Conservation (phyloP, 164 flowering plant genomes). For the Macadamia tetraphylla region DNA sequence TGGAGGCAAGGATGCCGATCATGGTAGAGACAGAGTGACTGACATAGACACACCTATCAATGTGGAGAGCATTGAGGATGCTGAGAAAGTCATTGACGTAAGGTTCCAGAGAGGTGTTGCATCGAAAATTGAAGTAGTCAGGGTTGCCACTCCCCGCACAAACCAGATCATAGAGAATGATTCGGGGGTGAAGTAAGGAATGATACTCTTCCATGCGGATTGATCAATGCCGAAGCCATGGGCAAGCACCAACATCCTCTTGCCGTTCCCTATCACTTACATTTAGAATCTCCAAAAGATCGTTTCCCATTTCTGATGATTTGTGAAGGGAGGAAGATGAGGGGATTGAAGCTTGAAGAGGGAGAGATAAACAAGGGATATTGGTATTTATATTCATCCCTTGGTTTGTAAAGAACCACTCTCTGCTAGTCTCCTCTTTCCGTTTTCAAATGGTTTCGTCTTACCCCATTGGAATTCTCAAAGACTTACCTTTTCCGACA, state of each 20-base stretch:
- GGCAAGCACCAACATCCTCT: constrained; percentile 57
- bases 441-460: too few relatives aligned
- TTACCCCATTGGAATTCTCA: too few relatives aligned
- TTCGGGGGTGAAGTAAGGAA: constrained; percentile 56
- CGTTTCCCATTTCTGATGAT: constrained; percentile 25
- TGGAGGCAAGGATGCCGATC: constrained; percentile 83
- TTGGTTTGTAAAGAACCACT: too few relatives aligned
- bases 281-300: constrained; percentile 62
- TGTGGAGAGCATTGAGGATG: constrained; percentile 63
- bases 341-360: too few relatives aligned
- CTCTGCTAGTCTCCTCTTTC: too few relatives aligned
- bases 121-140: constrained; percentile 66
- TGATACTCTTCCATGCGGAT: constrained; percentile 83
- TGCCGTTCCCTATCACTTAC: constrained; percentile 72
- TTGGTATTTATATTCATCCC: too few relatives aligned
- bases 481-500: too few relatives aligned
- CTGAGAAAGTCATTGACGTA: constrained; percentile 77
- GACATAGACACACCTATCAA: constrained; percentile 60
- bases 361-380: too few relatives aligned
- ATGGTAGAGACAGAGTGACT: constrained; percentile 96
- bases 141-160: constrained; percentile 98
- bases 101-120: constrained; percentile 71
- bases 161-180: constrained; percentile 78
- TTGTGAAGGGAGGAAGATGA: too few relatives aligned
- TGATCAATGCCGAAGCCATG: constrained; percentile 97